Conservation (phyloP, 768 basidiomycete species). For the Termitomyces sp. region DNA sequence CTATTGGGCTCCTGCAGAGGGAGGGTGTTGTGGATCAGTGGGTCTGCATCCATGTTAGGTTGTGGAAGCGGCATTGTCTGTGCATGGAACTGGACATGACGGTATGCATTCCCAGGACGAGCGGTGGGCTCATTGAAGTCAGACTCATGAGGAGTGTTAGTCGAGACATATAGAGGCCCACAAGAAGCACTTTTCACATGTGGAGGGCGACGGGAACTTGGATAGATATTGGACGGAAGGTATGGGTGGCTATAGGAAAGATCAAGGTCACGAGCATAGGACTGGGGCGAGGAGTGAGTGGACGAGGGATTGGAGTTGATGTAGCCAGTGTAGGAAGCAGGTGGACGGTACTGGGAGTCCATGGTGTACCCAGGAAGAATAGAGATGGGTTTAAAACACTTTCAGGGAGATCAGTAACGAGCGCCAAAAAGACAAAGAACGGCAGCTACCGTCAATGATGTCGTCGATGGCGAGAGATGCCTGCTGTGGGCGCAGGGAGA, state of each 20-base stretch:
- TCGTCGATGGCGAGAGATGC: neutral
- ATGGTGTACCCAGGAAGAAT: slow-evolving; percentile 3
- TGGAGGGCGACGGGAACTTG: slow-evolving; percentile 15
- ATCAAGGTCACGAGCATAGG: slow-evolving; percentile 16
- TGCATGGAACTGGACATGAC: slow-evolving; percentile 37
- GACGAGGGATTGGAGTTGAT: slow-evolving; percentile 28
- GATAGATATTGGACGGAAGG: slow-evolving; percentile 14
- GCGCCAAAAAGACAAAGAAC: neutral
- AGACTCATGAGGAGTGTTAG: slow-evolving; percentile 27
- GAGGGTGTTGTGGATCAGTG: neutral
- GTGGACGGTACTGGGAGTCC: slow-evolving; percentile 9
- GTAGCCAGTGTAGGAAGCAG: slow-evolving; percentile 15
- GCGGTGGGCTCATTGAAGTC: slow-evolving; percentile 45
- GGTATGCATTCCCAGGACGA: slow-evolving; percentile 40
- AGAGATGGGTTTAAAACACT: neutral
- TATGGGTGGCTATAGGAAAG: slow-evolving; percentile 10
- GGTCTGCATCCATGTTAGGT: slow-evolving; percentile 7
- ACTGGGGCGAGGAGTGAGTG: slow-evolving; percentile 19
- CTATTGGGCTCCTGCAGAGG: slow-evolving; percentile 1
- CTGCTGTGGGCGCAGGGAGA: neutral
- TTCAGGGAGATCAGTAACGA: neutral
- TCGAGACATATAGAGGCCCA: slow-evolving; percentile 32
- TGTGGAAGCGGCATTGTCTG: slow-evolving; percentile 17
- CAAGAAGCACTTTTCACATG: slow-evolving; percentile 13
- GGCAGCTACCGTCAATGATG: neutral